Base-by-base conservation (phyloP, 2,329 filamentous ascomycete species). In the Tolypocladium inflatum region DNA sequence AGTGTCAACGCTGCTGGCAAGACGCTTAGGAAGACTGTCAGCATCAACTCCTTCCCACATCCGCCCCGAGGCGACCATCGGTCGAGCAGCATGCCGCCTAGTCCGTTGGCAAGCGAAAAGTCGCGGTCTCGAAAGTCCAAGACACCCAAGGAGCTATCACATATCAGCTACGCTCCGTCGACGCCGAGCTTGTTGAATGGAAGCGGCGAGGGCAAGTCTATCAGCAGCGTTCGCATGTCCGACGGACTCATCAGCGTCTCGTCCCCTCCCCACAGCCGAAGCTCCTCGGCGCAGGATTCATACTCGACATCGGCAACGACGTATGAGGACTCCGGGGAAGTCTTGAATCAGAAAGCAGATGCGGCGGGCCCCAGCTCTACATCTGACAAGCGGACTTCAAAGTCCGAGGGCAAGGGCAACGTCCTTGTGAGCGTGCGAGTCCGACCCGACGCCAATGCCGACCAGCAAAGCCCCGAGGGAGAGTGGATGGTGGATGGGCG, bases 351-450 rank as follows among this genome's bases (percentile, higher is more conserved):
- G 38, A 69, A 70, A 52, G 30, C 63, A 5, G 71, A 73, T 23
- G 58, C 57, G 55, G 62, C 70, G 17, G 72, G 68, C 55, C 63
- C 69, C 30, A 67, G 68, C 55, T 64, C 64, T 38, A 62, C 67
- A 33, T 62, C 68, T 45, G 76, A 74, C 62, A 85, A 76, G 70
- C 78, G 74, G 59, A 61, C 73, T 58, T 83, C 84, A 58, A 80
- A 84, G 65, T 66, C 72, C 2, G 91, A 97, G 66, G 84, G 81
- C 57, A 97, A 96, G 72, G 94, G 94, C 55, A 99, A 99, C 68
- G 93, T 99, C 17, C 74, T 97, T 61, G 93, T 99, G 65, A 97
- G 94, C 70, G 92, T 99, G 42, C 85, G 94, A 68, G 92, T 97
- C 48, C 84, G 94, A 38, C 94, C 94, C 37, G 92, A 97, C 74